Evolutionary conservation across 495 filamentous ascomycete species (phyloP).

Genomic region (Alectoria sarmentosa): DNA sequence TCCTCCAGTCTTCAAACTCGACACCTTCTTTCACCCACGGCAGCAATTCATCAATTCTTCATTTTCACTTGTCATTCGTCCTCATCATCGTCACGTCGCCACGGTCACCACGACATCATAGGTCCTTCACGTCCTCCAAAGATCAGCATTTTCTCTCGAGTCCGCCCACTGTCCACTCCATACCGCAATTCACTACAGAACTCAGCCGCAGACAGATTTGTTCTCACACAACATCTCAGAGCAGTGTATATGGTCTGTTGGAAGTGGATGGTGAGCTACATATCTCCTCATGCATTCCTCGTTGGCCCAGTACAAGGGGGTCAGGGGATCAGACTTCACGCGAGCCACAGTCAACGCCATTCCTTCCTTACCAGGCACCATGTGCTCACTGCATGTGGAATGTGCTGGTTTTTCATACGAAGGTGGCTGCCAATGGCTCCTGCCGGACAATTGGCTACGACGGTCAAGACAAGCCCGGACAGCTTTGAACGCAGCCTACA

Average conservation of each 20-base stretch:
- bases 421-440: neutral
- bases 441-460: slow-evolving; percentile 12
- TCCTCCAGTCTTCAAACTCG: slow-evolving; percentile 6
- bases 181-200: neutral
- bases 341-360: slow-evolving; percentile 7
- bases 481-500: neutral
- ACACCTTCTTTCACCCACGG: slow-evolving; percentile 18
- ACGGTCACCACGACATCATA: slow-evolving; percentile 8
- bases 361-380: neutral
- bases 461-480: neutral
- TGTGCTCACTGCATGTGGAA: slow-evolving; percentile 7
- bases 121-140: slow-evolving; percentile 2
- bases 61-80: slow-evolving; percentile 10
- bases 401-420: neutral
- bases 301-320: slow-evolving; percentile 15
- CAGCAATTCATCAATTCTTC: slow-evolving; percentile 13
- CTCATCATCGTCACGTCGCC: neutral
- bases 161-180: neutral
- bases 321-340: slow-evolving; percentile 9
- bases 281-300: slow-evolving; percentile 18
- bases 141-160: neutral
- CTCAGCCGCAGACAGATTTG: neutral
- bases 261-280: slow-evolving; percentile 20
- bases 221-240: neutral
- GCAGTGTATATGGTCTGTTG: slow-evolving; percentile 1